These are phyloP conservation scores for Pichia sp. DNA, from an alignment of 1,139 yeast genomes.

Conservation along the genomic window DNA sequence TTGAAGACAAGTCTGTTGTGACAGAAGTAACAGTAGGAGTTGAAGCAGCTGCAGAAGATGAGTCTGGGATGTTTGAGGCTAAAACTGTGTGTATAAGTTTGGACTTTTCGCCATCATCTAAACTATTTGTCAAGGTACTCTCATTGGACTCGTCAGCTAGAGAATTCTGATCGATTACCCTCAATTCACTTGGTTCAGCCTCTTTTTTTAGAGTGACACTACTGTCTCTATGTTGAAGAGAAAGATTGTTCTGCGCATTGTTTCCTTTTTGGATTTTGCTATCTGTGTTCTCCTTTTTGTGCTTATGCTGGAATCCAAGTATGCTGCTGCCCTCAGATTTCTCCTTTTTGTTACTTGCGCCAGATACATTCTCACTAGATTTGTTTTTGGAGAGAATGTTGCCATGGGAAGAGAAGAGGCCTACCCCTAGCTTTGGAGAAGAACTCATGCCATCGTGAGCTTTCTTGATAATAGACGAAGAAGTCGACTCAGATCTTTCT, in stretches of 20 bases:
- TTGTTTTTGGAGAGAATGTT: constrained; percentile 7
- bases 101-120: constrained; percentile 19
- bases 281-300: background rate
- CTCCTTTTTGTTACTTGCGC: constrained; percentile 2
- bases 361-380: constrained; percentile 11
- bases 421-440: constrained; percentile 15
- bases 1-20: background rate
- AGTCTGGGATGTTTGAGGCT: background rate
- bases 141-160: constrained; percentile 2
- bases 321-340: background rate
- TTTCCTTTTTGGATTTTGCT: background rate
- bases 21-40: background rate
- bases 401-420: constrained; percentile 9
- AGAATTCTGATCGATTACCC: background rate
- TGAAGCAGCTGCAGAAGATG: background rate
- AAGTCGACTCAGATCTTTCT: background rate
- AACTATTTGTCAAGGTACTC: constrained; percentile 15
- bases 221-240: background rate
- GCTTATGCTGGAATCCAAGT: constrained; percentile 2
- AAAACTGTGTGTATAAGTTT: background rate
- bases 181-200: background rate
- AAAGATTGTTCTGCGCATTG: background rate
- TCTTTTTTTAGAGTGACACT: background rate
- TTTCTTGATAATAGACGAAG: constrained; percentile 1
- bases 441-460: constrained; percentile 1